Evolutionary conservation across 208 protist genomes (phyloP).

Genomic region (Lotmaria passim): DNA sequence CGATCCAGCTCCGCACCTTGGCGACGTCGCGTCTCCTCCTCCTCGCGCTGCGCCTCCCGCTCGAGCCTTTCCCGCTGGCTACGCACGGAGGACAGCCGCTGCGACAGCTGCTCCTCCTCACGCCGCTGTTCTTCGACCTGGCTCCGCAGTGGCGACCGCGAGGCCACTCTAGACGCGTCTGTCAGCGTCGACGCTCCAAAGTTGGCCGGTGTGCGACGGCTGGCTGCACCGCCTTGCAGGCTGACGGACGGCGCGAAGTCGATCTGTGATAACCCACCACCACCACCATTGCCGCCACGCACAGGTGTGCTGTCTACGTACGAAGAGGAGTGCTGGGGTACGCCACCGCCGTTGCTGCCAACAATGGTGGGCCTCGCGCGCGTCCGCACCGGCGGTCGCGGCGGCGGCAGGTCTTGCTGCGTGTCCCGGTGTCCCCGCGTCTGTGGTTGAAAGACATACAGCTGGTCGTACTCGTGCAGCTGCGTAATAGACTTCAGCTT

Average conservation of each 20-base stretch:
- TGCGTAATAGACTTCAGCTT: slow-evolving; percentile 53
- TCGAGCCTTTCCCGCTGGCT: slow-evolving; percentile 54
- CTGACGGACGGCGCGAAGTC: background rate
- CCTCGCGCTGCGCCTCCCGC: slow-evolving; percentile 42
- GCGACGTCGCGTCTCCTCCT: slow-evolving; percentile 44
- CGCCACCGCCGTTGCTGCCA: background rate
- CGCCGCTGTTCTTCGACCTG: slow-evolving; percentile 55
- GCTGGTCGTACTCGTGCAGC: slow-evolving; percentile 86
- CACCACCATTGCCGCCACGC: too few relatives aligned
- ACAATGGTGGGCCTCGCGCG: slow-evolving; percentile 15
- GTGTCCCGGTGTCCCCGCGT: slow-evolving; percentile 57
- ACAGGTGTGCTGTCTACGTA: background rate
- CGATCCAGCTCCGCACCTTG: slow-evolving; percentile 33
- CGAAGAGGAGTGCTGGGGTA: background rate
- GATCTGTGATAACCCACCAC: background rate
- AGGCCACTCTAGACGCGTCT: background rate
- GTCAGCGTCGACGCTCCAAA: slow-evolving; percentile 3
- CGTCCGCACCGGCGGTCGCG: slow-evolving; percentile 45
- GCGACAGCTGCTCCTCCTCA: slow-evolving; percentile 37
- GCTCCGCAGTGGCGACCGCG: slow-evolving; percentile 27
- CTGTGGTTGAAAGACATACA: slow-evolving; percentile 86
- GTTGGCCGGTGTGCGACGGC: background rate
- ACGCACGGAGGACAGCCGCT: slow-evolving; percentile 34
- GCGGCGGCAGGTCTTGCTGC: slow-evolving; percentile 77
- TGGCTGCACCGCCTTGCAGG: background rate